Evolutionary conservation across 225 moss, liverwort and hornwort species (phyloP), one percentile per base, ranked within the genome.

Genomic region (Ulota crispa): DNA sequence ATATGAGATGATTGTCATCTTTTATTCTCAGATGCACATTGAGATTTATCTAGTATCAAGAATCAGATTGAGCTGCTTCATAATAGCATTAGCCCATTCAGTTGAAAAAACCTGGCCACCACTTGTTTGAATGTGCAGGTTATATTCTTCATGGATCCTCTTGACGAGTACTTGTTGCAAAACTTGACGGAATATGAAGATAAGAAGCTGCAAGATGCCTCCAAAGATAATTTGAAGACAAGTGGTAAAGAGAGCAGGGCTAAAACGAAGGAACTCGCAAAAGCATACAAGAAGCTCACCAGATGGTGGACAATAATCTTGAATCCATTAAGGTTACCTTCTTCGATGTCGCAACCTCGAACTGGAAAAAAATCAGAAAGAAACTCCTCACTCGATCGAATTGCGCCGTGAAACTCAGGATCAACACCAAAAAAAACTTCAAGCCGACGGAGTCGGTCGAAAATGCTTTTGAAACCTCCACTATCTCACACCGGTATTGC

Each of bases 181-280:
- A 87, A 95, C 57, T 64, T 98, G 79, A 88, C 76, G 12, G 93
- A 95, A 27, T 98, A 89, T 76, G 94, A 98, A 13, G 93, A 98
- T 64, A 98, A 92, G 74, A 93, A 90, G 57, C 88, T 98, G 36
- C 95, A 95, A 74, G 94, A 94, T 73, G 92, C 93, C 18, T 95
- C 97, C 21, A 98, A 98, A 83, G 95, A 93, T 45, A 94, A 91
- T 79, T 83, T 98, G 71, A 95, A 91, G 75, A 93, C 94, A 71
- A 91, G 89, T 20, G 80, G 87, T 30, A 93, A 91, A 75, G 90
- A 88, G 8, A 91, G 88, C 31, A 94, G 86, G 80, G 73, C 84
- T 21, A 93, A 88, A 82, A 83, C 83, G 8, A 98, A 95, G 78
- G 87, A 93, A 66, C 32, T 90, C 27, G 88, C 85, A 9, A 90